Evolutionary conservation across 345 rosid genomes (phyloP).

Genomic region (Aquilaria yunnanensis): DNA sequence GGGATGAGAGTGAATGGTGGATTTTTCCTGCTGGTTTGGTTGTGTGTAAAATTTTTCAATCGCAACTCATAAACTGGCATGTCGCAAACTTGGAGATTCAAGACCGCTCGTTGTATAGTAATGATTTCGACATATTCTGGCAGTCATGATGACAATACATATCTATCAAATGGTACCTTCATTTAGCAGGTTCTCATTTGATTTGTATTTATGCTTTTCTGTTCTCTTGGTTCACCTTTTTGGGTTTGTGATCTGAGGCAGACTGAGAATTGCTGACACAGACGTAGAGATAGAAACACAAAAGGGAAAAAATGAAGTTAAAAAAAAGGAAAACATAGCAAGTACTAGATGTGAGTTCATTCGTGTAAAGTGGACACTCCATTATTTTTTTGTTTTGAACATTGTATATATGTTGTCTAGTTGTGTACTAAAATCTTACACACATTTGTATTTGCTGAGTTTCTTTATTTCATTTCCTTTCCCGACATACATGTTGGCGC

Average conservation of each 20-base stretch:
- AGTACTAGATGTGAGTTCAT: constrained; percentile 22
- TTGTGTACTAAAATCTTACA: too few species aligned
- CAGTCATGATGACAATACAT: constrained; percentile 67
- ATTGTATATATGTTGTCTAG: too few species aligned
- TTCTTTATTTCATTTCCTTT: too few species aligned
- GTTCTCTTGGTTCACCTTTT: not conserved
- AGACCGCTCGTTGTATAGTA: constrained; percentile 96
- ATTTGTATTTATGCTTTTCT: constrained; percentile 5
- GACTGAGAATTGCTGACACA: constrained; percentile 24
- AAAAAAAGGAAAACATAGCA: constrained; percentile 10
- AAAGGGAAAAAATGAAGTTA: not conserved
- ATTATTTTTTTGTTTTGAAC: not conserved
- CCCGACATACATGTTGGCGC: too few species aligned
- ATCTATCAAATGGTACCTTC: constrained; percentile 8
- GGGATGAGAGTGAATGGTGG: constrained; percentile 99
- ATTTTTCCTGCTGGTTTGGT: constrained; percentile 91
- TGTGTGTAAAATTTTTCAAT: constrained; percentile 77
- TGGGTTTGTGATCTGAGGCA: constrained; percentile 24
- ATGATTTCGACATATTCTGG: constrained; percentile 87
- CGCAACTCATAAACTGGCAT: constrained; percentile 94
- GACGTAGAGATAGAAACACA: constrained; percentile 20
- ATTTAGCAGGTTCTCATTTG: constrained; percentile 10
- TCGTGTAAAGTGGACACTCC: constrained; percentile 12
- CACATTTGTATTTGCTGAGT: too few species aligned
- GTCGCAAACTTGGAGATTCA: constrained; percentile 97